Base-by-base conservation (phyloP, 2,329 filamentous ascomycete genomes). In the Pseudopyrenochaeta lycopersici region DNA sequence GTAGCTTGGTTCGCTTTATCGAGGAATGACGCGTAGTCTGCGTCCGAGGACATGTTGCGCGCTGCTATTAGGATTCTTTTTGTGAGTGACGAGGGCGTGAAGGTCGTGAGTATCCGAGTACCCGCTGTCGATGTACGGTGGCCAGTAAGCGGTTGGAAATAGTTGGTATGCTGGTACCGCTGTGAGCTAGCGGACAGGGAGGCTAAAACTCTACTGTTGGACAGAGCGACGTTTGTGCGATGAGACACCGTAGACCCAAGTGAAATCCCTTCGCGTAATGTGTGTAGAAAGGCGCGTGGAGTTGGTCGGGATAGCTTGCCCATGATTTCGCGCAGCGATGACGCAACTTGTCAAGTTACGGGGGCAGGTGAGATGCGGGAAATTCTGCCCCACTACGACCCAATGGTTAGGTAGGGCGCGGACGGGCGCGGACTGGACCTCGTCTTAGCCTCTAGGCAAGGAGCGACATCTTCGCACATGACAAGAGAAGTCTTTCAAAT, bases 21-120 rank as follows among this genome's bases (percentile, higher is more conserved):
- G 52, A 97, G 82, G 73, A 97, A 97, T 54, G 89, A 82, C 77
- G 88, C 85, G 81, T 97, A 97, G 58, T 90, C 89, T 56, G 90
- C 87, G 81, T 97, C 92, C 48, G 87, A 88, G 7, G 87, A 85
- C 89, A 91, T 91, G 14, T 51, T 80, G 51, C 46, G 47, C 30
- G 31, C 18, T 14, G 29, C 7, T 14, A 12, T 11, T 12, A 42
- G 27, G 27, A 9, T 23, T 42, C 4, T n/a, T 18, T 3, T 30
- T 6, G 32, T 38, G 7, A 4, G 31, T 36, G 30, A 11, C 27
- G 31, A 12, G 20, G 2, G 42, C n/a, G 33, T 39, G 36, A 32
- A 31, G 29, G 23, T 27, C 15, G 9, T 36, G 9, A 11, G 4
- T 15, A 31, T 20, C 12, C 36, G 14, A 4, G 23, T 18, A 40